Conservation (phyloP, 306 rosid genomes). For the Fagus sylvatica region DNA sequence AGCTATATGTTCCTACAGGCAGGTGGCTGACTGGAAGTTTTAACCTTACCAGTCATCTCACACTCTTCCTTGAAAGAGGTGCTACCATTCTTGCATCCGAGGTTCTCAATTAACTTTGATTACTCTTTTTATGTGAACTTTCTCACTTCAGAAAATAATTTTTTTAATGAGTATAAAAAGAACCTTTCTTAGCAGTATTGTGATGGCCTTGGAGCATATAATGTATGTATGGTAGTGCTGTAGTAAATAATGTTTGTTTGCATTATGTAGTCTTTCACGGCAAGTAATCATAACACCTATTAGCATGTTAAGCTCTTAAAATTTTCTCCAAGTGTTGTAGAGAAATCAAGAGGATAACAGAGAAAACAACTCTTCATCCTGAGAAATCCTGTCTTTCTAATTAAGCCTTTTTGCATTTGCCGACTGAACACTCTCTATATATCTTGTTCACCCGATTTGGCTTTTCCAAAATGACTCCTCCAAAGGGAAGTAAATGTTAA, state of each 20-base stretch:
- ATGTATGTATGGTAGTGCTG: background rate
- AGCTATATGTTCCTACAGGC: constrained; percentile 65
- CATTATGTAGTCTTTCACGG: too few relatives aligned
- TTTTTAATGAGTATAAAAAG: too few relatives aligned
- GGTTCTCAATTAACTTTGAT: constrained; percentile 28
- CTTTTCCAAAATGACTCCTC: background rate
- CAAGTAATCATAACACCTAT: background rate
- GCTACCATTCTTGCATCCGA: constrained; percentile 65
- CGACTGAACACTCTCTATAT: too few relatives aligned
- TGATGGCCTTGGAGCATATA: background rate
- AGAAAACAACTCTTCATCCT: background rate
- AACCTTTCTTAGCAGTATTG: background rate
- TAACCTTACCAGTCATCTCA: constrained; percentile 71
- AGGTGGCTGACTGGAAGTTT: constrained; percentile 71
- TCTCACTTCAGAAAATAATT: background rate
- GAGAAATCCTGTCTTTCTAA: too few relatives aligned
- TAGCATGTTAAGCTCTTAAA: background rate
- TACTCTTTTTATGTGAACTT: background rate
- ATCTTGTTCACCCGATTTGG: background rate
- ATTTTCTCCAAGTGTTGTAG: background rate
- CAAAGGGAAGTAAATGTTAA: too few relatives aligned
- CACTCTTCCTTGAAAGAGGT: constrained; percentile 63
- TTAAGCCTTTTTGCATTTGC: too few relatives aligned
- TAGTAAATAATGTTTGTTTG: background rate
- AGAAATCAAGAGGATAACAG: background rate